Conservation (phyloP, 2,329 filamentous ascomycete genomes). For the Teratosphaeria destructans region DNA sequence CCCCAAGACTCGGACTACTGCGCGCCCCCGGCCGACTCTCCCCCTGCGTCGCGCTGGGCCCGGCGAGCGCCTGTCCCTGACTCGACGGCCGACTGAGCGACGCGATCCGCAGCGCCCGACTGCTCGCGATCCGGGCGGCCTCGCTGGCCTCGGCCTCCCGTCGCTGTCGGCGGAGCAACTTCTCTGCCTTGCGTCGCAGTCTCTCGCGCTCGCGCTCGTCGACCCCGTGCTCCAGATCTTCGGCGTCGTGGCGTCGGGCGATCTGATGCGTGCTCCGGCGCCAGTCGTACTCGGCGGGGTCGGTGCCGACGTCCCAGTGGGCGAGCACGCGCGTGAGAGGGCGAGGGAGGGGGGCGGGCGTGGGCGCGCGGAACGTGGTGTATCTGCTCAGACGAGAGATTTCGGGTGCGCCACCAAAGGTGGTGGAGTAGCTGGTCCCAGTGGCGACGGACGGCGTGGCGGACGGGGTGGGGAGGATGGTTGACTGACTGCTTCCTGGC, state of each 20-base stretch:
- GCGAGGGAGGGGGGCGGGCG: constrained; percentile 17
- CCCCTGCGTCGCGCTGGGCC: background rate
- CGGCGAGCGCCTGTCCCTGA: constrained; percentile 1
- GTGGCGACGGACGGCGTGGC: constrained; percentile 22
- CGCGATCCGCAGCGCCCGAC: constrained; percentile 19
- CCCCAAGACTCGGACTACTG: constrained; percentile 17
- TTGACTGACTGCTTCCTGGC: background rate
- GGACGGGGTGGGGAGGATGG: constrained; percentile 21
- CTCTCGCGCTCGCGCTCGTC: constrained; percentile 28
- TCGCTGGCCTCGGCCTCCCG: constrained; percentile 26
- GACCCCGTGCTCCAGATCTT: constrained; percentile 22
- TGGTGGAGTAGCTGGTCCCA: constrained; percentile 15
- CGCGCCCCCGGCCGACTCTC: constrained; percentile 6
- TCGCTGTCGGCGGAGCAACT: constrained; percentile 30
- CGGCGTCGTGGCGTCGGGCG: constrained; percentile 16
- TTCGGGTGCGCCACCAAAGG: constrained; percentile 16
- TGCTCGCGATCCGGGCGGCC: constrained; percentile 16
- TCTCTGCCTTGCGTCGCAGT: constrained; percentile 29
- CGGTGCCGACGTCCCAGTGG: constrained; percentile 31
- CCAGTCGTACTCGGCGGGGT: constrained; percentile 34
- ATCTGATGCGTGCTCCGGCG: constrained; percentile 21
- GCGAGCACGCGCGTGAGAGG: constrained; percentile 28
- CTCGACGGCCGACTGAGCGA: constrained; percentile 18
- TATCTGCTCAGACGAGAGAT: constrained; percentile 27
- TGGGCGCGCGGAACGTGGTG: constrained; percentile 24